These are phyloP conservation scores for Citrullus mucosospermus DNA, from an alignment of 306 rosid genomes.

Conservation along the genomic window DNA sequence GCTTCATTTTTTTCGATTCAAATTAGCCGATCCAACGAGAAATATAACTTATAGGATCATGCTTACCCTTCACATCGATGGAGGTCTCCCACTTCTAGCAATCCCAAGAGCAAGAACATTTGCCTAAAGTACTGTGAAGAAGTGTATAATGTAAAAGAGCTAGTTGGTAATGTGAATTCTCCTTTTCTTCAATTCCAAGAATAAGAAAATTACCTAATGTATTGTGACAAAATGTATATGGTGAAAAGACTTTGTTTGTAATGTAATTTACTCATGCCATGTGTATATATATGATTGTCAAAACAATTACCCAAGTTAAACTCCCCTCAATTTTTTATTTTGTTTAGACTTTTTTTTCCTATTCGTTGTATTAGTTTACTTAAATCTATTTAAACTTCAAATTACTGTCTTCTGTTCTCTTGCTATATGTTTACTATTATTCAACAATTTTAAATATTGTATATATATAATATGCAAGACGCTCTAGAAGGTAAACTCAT, in stretches of 20 bases:
- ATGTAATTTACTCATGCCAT: neutral
- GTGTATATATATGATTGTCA: neutral
- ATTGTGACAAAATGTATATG: neutral
- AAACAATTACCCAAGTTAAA: neutral
- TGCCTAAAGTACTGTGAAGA: neutral
- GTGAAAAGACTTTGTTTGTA: neutral
- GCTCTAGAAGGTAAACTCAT: no score
- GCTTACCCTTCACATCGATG: constrained; percentile 71
- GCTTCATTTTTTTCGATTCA: constrained; percentile 44
- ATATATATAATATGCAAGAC: no score
- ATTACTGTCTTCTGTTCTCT: neutral
- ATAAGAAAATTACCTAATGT: neutral
- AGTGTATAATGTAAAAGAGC: neutral
- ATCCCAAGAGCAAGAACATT: constrained; percentile 18
- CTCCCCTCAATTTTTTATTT: neutral
- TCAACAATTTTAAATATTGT: neutral
- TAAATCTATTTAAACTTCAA: neutral
- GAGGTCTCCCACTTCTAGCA: constrained; percentile 47
- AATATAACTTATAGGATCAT: constrained; percentile 40
- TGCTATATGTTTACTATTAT: neutral
- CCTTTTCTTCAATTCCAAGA: neutral
- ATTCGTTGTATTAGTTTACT: neutral
- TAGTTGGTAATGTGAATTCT: neutral
- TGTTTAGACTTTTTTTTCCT: neutral
- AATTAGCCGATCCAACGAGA: constrained; percentile 28